Base-by-base conservation (phyloP, 768 basidiomycete genomes). In the Austroboletus festivus region DNA sequence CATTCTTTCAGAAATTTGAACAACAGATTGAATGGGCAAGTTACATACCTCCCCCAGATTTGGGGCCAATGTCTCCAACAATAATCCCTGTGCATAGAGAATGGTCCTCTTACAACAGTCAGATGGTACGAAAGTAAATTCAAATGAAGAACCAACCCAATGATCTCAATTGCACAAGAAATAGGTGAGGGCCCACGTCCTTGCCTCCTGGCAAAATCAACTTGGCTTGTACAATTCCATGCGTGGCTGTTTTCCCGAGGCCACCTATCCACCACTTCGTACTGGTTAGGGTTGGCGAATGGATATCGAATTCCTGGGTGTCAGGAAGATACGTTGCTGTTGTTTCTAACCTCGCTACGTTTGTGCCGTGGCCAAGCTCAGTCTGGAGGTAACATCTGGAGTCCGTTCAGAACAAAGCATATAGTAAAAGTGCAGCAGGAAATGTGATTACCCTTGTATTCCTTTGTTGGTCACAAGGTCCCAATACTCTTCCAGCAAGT, bases 231-330 rank as follows among this genome's bases (percentile, higher is more conserved):
- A 89, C 78, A 13, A 86, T 76, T 5, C 85, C 85, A 60, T 89
- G 86, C 0, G 86, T 88, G 0, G 87, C 79, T 0, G 82, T 83
- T 67, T 81, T 83, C 0, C 81, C 87, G 13, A 86, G 68, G 5
- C 73, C 83, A 8, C 88, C 87, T 46, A 86, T 78, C 89, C 88
- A 91, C 86, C 87, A 91, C 61, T 91, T 91, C 53, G 73, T 79
- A 51, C 84, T 85, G 1, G 86, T 86, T 20, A 88, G 56, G 0
- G 82, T 82, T 0, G 89, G 88, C 1, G 86, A 85, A 58, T 90
- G 75, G 31, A 91, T 80, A 35, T 86, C 84, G 54, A 90, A 89
- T 60, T 86, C 82, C 45, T 75, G 64, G 0, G 79, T 77, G 24
- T 79, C 76, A 0, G 80, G 81, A n/a, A 85, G 67, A 64, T 81